A percentile compares a stretch with the other conserved stretches of the same genome.
phyloP scores from a whole-genome alignment of 2,329 filamentous ascomycete species.

The Myriosclerotinia scirpicola region DNA sequence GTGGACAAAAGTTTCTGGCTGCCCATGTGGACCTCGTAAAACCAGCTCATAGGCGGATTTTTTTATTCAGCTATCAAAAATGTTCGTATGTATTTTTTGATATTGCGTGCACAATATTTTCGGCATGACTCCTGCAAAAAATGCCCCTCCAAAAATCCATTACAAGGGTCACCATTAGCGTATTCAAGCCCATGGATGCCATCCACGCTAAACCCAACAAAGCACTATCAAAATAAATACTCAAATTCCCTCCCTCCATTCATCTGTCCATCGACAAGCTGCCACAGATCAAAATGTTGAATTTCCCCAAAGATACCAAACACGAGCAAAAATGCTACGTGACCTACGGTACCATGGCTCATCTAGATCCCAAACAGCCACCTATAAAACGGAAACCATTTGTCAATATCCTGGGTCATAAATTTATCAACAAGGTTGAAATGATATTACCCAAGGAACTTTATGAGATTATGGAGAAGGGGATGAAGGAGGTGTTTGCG shows the following conservation, averaged over 20 bases:
- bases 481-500: constrained; percentile 47
- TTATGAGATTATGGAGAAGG: constrained; percentile 53
- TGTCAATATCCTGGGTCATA: constrained; percentile 61
- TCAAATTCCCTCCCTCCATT: neutral
- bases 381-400: constrained; percentile 77
- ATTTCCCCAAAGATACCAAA: constrained; percentile 43
- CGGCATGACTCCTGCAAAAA: constrained; percentile 8
- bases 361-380: constrained; percentile 68
- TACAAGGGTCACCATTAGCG: constrained; percentile 17
- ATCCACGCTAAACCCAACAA: constrained; percentile 11
- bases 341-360: constrained; percentile 65
- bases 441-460: constrained; percentile 69
- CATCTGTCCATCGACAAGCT: neutral
- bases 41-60: neutral
- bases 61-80: neutral
- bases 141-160: constrained; percentile 19
- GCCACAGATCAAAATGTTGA: constrained; percentile 41
- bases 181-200: neutral
- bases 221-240: constrained; percentile 20
- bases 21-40: neutral
- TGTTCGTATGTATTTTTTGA: neutral
- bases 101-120: neutral
- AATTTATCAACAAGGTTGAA: constrained; percentile 70
- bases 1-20: neutral
- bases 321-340: constrained; percentile 67